Evolutionary conservation across 2,329 filamentous ascomycete genomes (phyloP).

Genomic region (Botrytis cinerea): DNA sequence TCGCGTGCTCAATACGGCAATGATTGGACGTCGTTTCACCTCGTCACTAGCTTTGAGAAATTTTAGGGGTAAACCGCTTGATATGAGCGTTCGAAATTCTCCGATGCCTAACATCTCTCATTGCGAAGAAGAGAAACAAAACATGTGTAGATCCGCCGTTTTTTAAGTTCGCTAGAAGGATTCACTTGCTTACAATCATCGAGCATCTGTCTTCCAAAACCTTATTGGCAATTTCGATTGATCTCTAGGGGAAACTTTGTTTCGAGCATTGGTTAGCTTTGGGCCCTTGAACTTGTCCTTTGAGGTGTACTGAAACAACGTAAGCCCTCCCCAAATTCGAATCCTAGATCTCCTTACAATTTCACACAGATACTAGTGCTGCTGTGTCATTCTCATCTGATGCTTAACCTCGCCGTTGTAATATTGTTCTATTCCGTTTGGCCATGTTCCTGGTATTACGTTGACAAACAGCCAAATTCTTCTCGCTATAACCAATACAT

Average conservation of each 20-base stretch:
- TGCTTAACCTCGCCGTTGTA: neutral
- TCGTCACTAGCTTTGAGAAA: neutral
- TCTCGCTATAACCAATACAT: neutral
- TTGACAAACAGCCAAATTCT: neutral
- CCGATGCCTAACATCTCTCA: neutral
- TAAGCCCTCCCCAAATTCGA: neutral
- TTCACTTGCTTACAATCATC: neutral
- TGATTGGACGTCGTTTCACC: constrained; percentile 8
- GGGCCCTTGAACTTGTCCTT: neutral
- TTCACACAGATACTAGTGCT: neutral
- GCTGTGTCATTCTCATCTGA: neutral
- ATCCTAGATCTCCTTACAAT: neutral
- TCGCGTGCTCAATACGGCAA: neutral
- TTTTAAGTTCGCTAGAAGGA: constrained; percentile 7
- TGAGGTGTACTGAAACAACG: constrained; percentile 1
- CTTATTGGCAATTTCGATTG: neutral
- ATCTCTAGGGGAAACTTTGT: neutral
- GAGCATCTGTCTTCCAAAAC: neutral
- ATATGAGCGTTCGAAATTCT: constrained; percentile 8
- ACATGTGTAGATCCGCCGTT: neutral
- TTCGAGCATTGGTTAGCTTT: neutral
- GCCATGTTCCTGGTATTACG: neutral
- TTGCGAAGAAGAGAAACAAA: constrained; percentile 3
- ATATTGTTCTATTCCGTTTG: neutral
- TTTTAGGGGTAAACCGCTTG: constrained; percentile 8